A percentile compares a stretch with the other conserved stretches of the same genome.
These are phyloP conservation scores for Ambrosiella beaveri DNA, from an alignment of 2,329 filamentous ascomycete genomes.

Conservation along the genomic window DNA sequence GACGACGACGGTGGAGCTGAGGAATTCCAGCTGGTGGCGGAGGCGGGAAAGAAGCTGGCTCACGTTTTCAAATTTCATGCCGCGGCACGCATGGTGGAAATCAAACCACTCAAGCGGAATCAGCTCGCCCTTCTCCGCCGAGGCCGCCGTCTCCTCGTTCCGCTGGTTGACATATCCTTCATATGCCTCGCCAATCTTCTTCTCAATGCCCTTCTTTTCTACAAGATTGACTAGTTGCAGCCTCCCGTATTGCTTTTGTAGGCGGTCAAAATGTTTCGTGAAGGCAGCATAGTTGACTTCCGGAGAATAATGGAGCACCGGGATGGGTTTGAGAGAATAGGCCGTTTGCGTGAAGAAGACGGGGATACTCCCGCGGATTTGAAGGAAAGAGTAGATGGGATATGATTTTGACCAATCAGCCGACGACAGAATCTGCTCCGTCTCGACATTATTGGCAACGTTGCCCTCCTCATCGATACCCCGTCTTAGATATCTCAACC, in stretches of 20 bases:
- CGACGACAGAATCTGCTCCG: constrained; percentile 76
- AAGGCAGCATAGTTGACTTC: constrained; percentile 66
- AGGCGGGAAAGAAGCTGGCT: constrained; percentile 58
- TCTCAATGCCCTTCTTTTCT: constrained; percentile 73
- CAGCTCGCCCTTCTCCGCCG: not conserved
- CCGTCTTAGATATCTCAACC: constrained; percentile 73
- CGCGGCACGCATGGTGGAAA: constrained; percentile 79
- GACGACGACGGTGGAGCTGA: constrained; percentile 50
- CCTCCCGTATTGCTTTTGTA: constrained; percentile 53
- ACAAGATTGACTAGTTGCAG: constrained; percentile 72
- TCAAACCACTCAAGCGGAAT: constrained; percentile 85
- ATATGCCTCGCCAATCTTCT: constrained; percentile 61
- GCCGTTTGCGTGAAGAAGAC: constrained; percentile 90
- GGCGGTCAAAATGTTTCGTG: constrained; percentile 56
- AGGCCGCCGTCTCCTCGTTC: constrained; percentile 31
- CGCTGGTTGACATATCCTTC: constrained; percentile 48
- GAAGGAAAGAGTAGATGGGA: constrained; percentile 67
- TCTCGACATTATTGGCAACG: constrained; percentile 82
- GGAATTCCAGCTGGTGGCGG: constrained; percentile 45
- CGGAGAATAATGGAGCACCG: constrained; percentile 62
- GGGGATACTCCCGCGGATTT: constrained; percentile 80
- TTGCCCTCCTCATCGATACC: constrained; percentile 82
- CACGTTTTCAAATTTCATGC: constrained; percentile 97
- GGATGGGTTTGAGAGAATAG: constrained; percentile 79
- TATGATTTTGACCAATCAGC: constrained; percentile 35